Base-by-base conservation (phyloP, 2,329 filamentous ascomycete genomes). In the Mycosphaerella arachidis region DNA sequence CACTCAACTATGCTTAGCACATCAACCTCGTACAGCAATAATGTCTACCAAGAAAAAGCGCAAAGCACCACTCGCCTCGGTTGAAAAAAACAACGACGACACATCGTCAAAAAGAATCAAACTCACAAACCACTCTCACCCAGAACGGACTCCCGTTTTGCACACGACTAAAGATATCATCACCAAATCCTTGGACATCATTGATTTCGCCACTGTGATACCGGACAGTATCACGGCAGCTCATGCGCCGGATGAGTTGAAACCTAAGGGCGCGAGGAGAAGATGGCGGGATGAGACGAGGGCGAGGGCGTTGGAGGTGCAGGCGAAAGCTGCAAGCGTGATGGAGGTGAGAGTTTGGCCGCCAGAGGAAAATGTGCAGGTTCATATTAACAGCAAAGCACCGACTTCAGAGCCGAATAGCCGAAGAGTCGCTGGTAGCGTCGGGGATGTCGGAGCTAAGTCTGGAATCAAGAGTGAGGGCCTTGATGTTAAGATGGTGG, bases 161-260 rank as follows among this genome's bases (percentile, higher is more conserved):
- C 50, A 52, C 30, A 52, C 5, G 8, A 20, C 30, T 20, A 35
- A 35, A 8, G 29, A 30, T 35, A 13, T 16, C 2, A 12, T 52
- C 30, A n/a, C 24, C 10, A 52, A 33, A 30, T 52, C 50, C 2
- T 10, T 12, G 5, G 50, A 52, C 10, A 35, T 27, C 50, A 31
- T 52, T 18, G 50, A 52, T 30, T 52, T 31, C 24, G 30, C 27
- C 27, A 52, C 50, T 31, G 50, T 52, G 24, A 30, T 52, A 30
- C 12, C n/a, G 10, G 24, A 52, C n/a, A 52, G 50, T 30, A 56
- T 56, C 6, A 48, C 24, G 8, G 43, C 43, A 6, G 43, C 9
- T 33, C 54, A 56, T 56, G 54, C 54, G 12, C 54, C 54, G 7
- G 40, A 46, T 30, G n/a, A 43, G 7, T 29, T 54, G 52, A 13